phyloP scores from a whole-genome alignment of 495 filamentous ascomycete species.

The Letharia lupina region DNA sequence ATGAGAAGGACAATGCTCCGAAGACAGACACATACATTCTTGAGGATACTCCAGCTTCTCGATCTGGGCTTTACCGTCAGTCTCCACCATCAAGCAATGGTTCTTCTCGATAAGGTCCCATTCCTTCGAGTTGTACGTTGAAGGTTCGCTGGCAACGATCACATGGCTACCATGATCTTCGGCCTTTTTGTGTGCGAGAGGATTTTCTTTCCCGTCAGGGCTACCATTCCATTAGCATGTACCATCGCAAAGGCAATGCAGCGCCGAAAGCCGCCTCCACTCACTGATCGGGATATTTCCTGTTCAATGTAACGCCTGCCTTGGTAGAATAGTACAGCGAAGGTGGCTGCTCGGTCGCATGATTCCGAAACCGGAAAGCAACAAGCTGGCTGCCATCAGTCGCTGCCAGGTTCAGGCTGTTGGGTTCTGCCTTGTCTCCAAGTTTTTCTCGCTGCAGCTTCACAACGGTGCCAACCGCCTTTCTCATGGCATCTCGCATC shows the following conservation, averaged over 20 bases:
- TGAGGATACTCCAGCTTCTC: slow-evolving; percentile 9
- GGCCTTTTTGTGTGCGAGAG: slow-evolving; percentile 24
- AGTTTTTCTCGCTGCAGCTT: slow-evolving; percentile 33
- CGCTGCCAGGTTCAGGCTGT: slow-evolving; percentile 35
- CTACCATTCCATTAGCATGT: slow-evolving; percentile 7
- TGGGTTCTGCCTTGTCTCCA: slow-evolving; percentile 31
- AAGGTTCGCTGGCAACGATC: slow-evolving; percentile 45
- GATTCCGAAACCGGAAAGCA: slow-evolving; percentile 40
- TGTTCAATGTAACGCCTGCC: slow-evolving; percentile 40
- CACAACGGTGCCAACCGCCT: slow-evolving; percentile 35
- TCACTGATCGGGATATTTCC: slow-evolving; percentile 39
- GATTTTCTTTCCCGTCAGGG: slow-evolving; percentile 25
- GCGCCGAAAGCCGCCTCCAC: slow-evolving; percentile 23
- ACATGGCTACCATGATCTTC: slow-evolving; percentile 37
- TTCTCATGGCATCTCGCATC: slow-evolving; percentile 37
- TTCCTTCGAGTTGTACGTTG: slow-evolving; percentile 38
- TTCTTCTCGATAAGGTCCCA: slow-evolving; percentile 43
- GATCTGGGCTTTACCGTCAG: slow-evolving; percentile 22
- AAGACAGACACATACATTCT: not conserved
- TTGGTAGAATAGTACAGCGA: slow-evolving; percentile 35
- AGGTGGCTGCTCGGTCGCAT: slow-evolving; percentile 39
- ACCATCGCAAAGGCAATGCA: not conserved
- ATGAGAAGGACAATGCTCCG: not conserved
- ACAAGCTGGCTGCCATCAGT: slow-evolving; percentile 38
- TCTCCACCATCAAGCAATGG: slow-evolving; percentile 24